Base-by-base conservation (phyloP, 208 protist species). In the Leishmania amazonensis region DNA sequence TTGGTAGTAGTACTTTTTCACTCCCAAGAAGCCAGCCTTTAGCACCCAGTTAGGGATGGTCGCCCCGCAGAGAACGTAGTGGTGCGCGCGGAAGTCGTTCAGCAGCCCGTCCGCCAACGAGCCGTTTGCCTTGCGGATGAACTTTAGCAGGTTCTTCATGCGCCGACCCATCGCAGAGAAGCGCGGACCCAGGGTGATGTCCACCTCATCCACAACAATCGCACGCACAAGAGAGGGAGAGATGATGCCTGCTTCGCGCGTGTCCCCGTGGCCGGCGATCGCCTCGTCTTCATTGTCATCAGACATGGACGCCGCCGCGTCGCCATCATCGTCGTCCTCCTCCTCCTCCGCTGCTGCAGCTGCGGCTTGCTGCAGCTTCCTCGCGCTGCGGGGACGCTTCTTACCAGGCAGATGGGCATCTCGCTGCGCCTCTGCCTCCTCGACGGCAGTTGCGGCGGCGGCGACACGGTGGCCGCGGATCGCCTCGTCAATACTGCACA, bases 1-100 rank as follows among this genome's bases (percentile, higher is more conserved):
- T 78, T 94, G 91, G 85, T 98, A 98, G 89, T 96, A 95, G 88
- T 96, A 98, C 88, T 98, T 98, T 86, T 98, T 98, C 76, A 95
- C 91, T 19, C 95, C 95, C 60, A 98, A 89, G 81, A 98, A 98
- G 13, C 95, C 93, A 5, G 93, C 93, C 81, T 96, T 96, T 73
- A 98, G 75, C 31, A 98, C 95, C 95, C 95, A 98, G 83, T 98
- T 96, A 5, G 95, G 95, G 76, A 98, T 96, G 17, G 95, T 98
- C 3, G 95, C 95, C 2, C 95, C 95, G 83, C 95, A 98, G 47
- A 98, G 88, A 7, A 98, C 91, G 85, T 98, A 98, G 88, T 98
- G 95, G 81, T 98, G 95, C 9, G 88, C 85, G 47, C 95, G 95
- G 79, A 90, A 94, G 81, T 98, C 95, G 57, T 83, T 87, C 51